Evolutionary conservation across 2,329 filamentous ascomycete species (phyloP).

Genomic region (Magnaporthiopsis rhizophila): DNA sequence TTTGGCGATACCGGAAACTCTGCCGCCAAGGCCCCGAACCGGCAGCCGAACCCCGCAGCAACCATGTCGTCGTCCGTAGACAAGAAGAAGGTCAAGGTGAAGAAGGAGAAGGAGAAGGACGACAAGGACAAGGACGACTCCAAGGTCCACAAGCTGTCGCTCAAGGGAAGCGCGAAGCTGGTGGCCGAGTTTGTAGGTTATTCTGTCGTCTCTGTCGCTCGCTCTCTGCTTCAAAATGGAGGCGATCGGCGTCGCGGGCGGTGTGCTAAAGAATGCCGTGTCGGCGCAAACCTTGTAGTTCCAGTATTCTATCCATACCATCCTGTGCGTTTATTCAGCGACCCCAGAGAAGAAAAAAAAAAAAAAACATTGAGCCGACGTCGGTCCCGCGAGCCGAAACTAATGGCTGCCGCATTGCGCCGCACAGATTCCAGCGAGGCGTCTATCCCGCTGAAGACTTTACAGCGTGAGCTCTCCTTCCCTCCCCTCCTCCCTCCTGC

Average conservation of each 20-base stretch:
- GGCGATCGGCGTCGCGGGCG: neutral
- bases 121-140: slow-evolving; percentile 58
- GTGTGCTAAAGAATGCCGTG: neutral
- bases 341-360: neutral
- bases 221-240: neutral
- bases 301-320: slow-evolving; percentile 97
- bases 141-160: slow-evolving; percentile 88
- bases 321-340: slow-evolving; percentile 53
- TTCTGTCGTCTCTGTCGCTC: neutral
- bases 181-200: slow-evolving; percentile 92
- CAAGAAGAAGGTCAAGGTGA: neutral
- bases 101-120: slow-evolving; percentile 23
- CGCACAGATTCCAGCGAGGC: slow-evolving; percentile 68
- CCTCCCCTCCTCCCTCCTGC: neutral
- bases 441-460: slow-evolving; percentile 95
- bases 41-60: neutral
- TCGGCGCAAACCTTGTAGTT: slow-evolving; percentile 45
- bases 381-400: neutral
- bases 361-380: neutral
- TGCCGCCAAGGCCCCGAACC: neutral
- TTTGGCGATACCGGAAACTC: neutral
- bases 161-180: slow-evolving; percentile 77
- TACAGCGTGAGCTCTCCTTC: slow-evolving; percentile 42
- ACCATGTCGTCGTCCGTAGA: slow-evolving; percentile 14
- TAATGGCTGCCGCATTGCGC: neutral